Conservation (phyloP, 2,329 filamentous ascomycete species). For the Nannizziopsis arthrosporioides region DNA sequence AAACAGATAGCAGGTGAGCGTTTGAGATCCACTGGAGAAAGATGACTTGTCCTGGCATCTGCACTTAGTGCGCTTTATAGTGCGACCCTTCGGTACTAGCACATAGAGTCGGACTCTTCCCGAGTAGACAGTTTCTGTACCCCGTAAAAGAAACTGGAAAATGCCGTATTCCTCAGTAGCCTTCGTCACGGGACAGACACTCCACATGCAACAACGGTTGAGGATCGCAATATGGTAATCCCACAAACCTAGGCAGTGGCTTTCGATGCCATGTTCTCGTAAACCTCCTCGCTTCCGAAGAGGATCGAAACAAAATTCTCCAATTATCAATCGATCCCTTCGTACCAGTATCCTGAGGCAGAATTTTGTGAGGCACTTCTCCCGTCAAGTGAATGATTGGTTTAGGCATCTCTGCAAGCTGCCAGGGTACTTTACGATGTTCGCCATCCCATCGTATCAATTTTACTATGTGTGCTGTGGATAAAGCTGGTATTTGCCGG, state of each 20-base stretch:
- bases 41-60: too few species aligned
- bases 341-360: background rate
- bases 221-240: conserved; percentile 10
- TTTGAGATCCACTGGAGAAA: too few species aligned
- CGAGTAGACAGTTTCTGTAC: too few species aligned
- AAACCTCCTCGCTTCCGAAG: conserved; percentile 43
- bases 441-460: conserved; percentile 15
- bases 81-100: too few species aligned
- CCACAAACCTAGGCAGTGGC: conserved; percentile 26
- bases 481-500: conserved; percentile 5
- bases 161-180: background rate
- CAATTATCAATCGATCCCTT: conserved; percentile 29
- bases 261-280: conserved; percentile 43
- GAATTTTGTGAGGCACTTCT: conserved; percentile 9
- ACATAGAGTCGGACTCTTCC: too few species aligned
- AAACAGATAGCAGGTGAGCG: too few species aligned
- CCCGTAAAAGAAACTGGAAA: background rate
- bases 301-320: conserved; percentile 46
- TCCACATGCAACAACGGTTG: conserved; percentile 16
- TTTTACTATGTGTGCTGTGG: conserved; percentile 7
- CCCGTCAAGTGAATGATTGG: conserved; percentile 11
- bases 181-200: conserved; percentile 15
- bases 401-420: conserved; percentile 11
- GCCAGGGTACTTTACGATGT: conserved; percentile 14
- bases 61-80: too few species aligned